These are phyloP conservation scores for Aureobasidium lini DNA, from an alignment of 2,329 filamentous ascomycete genomes.

Conservation along the genomic window DNA sequence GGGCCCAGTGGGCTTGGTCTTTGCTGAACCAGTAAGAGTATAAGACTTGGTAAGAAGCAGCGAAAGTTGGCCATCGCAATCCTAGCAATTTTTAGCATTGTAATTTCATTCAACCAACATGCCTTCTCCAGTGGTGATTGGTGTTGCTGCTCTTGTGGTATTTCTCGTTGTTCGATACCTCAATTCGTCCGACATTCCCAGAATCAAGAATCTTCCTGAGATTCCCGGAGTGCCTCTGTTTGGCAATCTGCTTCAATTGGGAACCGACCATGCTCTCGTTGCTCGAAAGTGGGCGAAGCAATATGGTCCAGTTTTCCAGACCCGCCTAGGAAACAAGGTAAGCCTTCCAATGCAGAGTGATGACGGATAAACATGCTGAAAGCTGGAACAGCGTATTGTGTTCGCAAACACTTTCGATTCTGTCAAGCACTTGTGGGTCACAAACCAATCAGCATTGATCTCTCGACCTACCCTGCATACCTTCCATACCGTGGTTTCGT, in stretches of 20 bases:
- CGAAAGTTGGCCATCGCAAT: neutral
- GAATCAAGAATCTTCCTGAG: slow-evolving; percentile 42
- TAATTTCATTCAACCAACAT: slow-evolving; percentile 2
- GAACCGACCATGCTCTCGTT: slow-evolving; percentile 40
- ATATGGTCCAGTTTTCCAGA: slow-evolving; percentile 44
- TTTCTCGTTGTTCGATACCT: slow-evolving; percentile 36
- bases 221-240: slow-evolving; percentile 41
- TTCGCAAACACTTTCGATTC: slow-evolving; percentile 74
- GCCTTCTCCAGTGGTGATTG: slow-evolving; percentile 32
- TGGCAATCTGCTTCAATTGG: slow-evolving; percentile 39
- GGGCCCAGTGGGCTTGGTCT: neutral
- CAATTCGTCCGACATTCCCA: slow-evolving; percentile 40
- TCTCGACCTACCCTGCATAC: slow-evolving; percentile 73
- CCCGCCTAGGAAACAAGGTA: slow-evolving; percentile 58
- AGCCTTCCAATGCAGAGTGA: slow-evolving; percentile 10
- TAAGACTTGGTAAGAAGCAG: slow-evolving; percentile 11
- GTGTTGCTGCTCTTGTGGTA: slow-evolving; percentile 33
- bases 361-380: neutral
- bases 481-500: slow-evolving; percentile 71
- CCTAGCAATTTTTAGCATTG: neutral
- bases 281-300: slow-evolving; percentile 41
- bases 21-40: slow-evolving; percentile 2
- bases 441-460: slow-evolving; percentile 68
- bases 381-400: slow-evolving; percentile 52
- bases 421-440: slow-evolving; percentile 68